Evolutionary conservation across 805 yeast species (phyloP).

Genomic region (Brettanomyces sp.): DNA sequence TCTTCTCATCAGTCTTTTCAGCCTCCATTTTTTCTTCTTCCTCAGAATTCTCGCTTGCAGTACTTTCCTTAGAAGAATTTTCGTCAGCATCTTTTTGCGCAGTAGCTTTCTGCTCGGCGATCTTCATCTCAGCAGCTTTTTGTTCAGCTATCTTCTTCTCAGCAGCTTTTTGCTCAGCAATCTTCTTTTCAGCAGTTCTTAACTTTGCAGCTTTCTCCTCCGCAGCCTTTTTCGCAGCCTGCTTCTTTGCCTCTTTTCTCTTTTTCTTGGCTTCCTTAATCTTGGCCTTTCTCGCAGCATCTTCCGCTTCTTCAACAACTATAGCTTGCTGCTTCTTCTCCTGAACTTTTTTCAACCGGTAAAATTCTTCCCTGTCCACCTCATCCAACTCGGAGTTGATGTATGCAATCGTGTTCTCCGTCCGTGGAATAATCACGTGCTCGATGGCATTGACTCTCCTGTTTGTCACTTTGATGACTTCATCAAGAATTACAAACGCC

Average conservation of each 20-base stretch:
- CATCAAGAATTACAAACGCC: constrained; percentile 92
- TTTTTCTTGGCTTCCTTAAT: constrained; percentile 11
- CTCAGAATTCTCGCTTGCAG: constrained; percentile 19
- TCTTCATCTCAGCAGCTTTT: constrained; percentile 4
- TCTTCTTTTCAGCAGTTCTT: constrained; percentile 46
- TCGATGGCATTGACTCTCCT: constrained; percentile 98
- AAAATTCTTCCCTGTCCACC: constrained; percentile 96
- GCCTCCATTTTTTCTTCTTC: constrained; percentile 10
- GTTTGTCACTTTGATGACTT: constrained; percentile 94
- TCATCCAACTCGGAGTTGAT: constrained; percentile 96
- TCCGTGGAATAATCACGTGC: constrained; percentile 95
- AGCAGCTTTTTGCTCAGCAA: constrained; percentile 19
- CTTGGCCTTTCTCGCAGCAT: constrained; percentile 19
- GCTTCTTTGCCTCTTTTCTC: constrained; percentile 4
- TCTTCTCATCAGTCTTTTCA: constrained; percentile 4
- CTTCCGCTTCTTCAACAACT: constrained; percentile 55
- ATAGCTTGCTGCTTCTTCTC: constrained; percentile 82
- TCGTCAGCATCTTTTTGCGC: constrained; percentile 14
- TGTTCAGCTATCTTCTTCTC: constrained; percentile 11
- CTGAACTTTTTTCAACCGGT: constrained; percentile 91
- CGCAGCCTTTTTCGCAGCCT: constrained; percentile 13
- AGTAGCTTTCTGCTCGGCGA: constrained; percentile 13
- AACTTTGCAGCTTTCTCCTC: constrained; percentile 14
- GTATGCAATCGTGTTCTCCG: constrained; percentile 86
- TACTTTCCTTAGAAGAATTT: constrained; percentile 45